phyloP scores from a whole-genome alignment of 768 basidiomycete genomes.

The Suillus variegatus region DNA sequence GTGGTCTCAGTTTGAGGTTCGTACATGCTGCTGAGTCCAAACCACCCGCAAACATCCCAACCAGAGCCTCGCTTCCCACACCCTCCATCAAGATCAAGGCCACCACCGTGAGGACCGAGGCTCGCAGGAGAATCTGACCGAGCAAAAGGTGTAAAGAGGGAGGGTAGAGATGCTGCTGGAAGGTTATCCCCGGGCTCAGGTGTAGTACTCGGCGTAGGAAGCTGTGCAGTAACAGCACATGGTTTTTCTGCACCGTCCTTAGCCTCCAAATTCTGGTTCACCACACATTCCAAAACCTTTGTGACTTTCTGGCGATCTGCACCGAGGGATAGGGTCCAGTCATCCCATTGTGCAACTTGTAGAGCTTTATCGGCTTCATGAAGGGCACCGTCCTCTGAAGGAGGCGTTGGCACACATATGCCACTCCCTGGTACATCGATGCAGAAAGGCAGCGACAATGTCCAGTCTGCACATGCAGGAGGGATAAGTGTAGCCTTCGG shows the following conservation, averaged over 20 bases:
- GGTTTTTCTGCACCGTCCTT: constrained; percentile 3
- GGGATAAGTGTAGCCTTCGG: not conserved
- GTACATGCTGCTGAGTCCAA: constrained; percentile 18
- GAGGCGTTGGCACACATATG: not conserved
- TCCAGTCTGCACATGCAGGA: constrained; percentile 24
- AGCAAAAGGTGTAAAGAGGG: not conserved
- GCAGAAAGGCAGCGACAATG: constrained; percentile 31
- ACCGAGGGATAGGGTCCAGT: constrained; percentile 29
- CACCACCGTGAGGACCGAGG: constrained; percentile 28
- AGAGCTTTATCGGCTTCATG: constrained; percentile 3
- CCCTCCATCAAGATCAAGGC: constrained; percentile 31
- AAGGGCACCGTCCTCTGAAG: constrained; percentile 6
- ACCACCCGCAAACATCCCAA: constrained; percentile 34
- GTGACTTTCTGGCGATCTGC: constrained; percentile 30
- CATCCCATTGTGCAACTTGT: constrained; percentile 22
- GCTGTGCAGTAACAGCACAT: constrained; percentile 16
- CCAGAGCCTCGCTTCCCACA: constrained; percentile 34
- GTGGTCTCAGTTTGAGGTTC: not conserved
- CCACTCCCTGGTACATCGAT: constrained; percentile 28
- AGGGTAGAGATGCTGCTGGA: not conserved
- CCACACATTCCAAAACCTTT: not conserved
- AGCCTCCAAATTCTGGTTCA: not conserved
- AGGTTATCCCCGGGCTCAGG: constrained; percentile 15
- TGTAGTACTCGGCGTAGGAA: constrained; percentile 32
- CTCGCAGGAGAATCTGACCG: constrained; percentile 20